phyloP scores from a whole-genome alignment of 2,329 filamentous ascomycete genomes.

The Aureobasidium zeae region DNA sequence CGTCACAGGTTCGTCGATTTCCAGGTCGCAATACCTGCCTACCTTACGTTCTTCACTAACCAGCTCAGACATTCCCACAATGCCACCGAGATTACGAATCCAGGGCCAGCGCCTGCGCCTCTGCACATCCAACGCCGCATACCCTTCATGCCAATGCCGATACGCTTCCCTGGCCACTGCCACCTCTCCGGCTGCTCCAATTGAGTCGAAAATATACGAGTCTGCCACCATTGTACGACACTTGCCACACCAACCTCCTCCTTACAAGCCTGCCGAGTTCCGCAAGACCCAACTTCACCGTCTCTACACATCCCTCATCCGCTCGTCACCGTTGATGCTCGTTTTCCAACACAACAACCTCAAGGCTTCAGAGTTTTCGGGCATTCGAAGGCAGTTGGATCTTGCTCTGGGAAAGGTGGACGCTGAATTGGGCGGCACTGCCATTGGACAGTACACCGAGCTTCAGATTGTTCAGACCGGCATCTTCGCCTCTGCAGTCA shows the following conservation, averaged over 20 bases:
- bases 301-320: slow-evolving; percentile 79
- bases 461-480: slow-evolving; percentile 79
- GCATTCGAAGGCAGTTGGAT: slow-evolving; percentile 60
- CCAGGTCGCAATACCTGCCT: not conserved
- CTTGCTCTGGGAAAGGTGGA: slow-evolving; percentile 56
- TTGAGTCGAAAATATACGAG: slow-evolving; percentile 40
- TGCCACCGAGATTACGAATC: slow-evolving; percentile 46
- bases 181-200: slow-evolving; percentile 44
- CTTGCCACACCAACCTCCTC: slow-evolving; percentile 68
- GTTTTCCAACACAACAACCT: slow-evolving; percentile 78
- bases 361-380: slow-evolving; percentile 63
- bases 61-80: slow-evolving; percentile 26
- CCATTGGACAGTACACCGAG: slow-evolving; percentile 42
- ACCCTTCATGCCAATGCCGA: slow-evolving; percentile 31
- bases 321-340: slow-evolving; percentile 73
- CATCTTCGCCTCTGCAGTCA: slow-evolving; percentile 77
- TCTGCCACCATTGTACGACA: slow-evolving; percentile 41
- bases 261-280: slow-evolving; percentile 73
- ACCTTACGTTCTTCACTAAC: not conserved
- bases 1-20: not conserved
- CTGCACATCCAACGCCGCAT: slow-evolving; percentile 21
- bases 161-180: slow-evolving; percentile 43
- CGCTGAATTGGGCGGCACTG: slow-evolving; percentile 48
- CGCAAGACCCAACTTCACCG: slow-evolving; percentile 85
- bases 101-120: slow-evolving; percentile 28